Conservation (phyloP, 176 grass and related monocot species). For the Olyra latifolia region DNA sequence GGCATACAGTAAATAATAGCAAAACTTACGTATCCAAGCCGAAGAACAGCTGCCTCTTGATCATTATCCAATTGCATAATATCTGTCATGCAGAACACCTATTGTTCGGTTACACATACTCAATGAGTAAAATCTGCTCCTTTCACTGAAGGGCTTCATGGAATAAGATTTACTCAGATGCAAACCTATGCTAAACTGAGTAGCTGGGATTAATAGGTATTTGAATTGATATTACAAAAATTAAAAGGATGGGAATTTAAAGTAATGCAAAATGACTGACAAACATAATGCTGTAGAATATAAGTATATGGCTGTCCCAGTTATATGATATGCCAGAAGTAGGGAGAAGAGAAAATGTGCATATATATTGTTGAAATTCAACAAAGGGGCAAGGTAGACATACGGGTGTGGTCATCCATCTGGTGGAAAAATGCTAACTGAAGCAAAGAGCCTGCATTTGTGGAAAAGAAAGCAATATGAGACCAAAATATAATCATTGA, state of each 20-base stretch:
- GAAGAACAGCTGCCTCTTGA: slow-evolving; percentile 49
- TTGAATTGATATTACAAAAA: background rate
- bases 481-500: slow-evolving; percentile 2
- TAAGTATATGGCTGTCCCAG: background rate
- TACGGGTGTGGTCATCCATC: slow-evolving; percentile 43
- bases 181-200: background rate
- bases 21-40: slow-evolving; percentile 54
- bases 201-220: background rate
- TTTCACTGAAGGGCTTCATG: background rate
- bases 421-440: slow-evolving; percentile 50
- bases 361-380: background rate
- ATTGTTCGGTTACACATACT: background rate
- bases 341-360: background rate
- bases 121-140: background rate
- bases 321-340: background rate
- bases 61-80: slow-evolving; percentile 39
- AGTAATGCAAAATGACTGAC: background rate
- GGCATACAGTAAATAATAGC: background rate
- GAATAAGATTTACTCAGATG: background rate
- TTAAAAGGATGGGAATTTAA: background rate
- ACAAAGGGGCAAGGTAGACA: slow-evolving; percentile 7
- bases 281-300: background rate
- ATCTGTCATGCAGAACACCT: slow-evolving; percentile 31
- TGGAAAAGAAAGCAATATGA: slow-evolving; percentile 14
- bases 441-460: slow-evolving; percentile 56